Conservation (phyloP, 1,139 yeast genomes). For the Sugiyamaella xylanicola region DNA sequence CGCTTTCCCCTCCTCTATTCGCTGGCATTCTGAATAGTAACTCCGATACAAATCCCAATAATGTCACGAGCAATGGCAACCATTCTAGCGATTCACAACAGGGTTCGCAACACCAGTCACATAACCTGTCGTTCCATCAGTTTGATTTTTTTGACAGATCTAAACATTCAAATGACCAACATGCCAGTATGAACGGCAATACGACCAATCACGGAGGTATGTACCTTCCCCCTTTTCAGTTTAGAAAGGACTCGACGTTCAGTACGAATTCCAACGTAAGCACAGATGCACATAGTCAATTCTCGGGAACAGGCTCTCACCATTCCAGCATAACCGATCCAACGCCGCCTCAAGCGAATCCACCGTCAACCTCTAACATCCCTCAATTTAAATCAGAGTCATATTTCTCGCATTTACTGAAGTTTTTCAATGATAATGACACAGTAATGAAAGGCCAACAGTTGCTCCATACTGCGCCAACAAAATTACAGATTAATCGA, state of each 20-base stretch:
- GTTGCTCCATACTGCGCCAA: conserved; percentile 29
- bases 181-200: background rate
- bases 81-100: conserved; percentile 1
- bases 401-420: conserved; percentile 28
- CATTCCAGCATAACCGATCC: conserved; percentile 13
- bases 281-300: conserved; percentile 8
- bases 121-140: conserved; percentile 10
- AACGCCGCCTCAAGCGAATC: background rate
- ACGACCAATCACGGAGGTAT: background rate
- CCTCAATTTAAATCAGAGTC: conserved; percentile 33
- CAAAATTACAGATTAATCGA: conserved; percentile 37
- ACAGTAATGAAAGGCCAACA: conserved; percentile 23
- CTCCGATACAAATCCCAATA: background rate
- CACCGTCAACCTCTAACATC: conserved; percentile 18
- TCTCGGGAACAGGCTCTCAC: conserved; percentile 4
- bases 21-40: conserved; percentile 4
- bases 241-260: conserved; percentile 18
- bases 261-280: conserved; percentile 4
- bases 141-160: conserved; percentile 16
- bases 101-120: background rate
- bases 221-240: conserved; percentile 19
- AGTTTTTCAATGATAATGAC: conserved; percentile 28
- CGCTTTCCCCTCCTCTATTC: conserved; percentile 16
- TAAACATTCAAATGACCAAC: background rate
- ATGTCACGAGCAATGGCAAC: background rate